Evolutionary conservation across 768 basidiomycete species (phyloP).

Genomic region (Exidia glandulosa): DNA sequence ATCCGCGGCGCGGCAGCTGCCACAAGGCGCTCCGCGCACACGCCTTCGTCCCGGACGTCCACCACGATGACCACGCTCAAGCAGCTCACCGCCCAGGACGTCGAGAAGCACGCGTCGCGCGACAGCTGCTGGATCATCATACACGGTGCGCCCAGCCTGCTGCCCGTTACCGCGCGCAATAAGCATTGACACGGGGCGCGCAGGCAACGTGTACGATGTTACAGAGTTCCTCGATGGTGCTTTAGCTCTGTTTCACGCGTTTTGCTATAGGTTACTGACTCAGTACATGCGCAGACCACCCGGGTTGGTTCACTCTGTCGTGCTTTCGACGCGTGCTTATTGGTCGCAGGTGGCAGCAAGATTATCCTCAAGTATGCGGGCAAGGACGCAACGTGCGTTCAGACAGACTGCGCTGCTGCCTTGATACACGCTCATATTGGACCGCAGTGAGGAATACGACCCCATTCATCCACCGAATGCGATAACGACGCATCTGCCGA

Average conservation of each 20-base stretch:
- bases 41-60: too few species aligned
- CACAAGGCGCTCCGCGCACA: too few species aligned
- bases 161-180: neutral
- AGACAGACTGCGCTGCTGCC: neutral
- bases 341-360: slow-evolving; percentile 45
- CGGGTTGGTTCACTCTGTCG: neutral
- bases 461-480: slow-evolving; percentile 83
- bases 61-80: neutral
- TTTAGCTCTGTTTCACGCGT: neutral
- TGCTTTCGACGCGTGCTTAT: neutral
- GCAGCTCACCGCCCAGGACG: slow-evolving; percentile 16
- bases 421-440: neutral
- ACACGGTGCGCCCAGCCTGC: slow-evolving; percentile 37
- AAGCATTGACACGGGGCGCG: slow-evolving; percentile 3
- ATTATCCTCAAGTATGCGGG: slow-evolving; percentile 86
- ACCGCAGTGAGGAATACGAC: slow-evolving; percentile 62
- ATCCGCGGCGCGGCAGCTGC: too few species aligned
- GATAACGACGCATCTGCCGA: slow-evolving; percentile 63
- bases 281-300: neutral
- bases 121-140: slow-evolving; percentile 79
- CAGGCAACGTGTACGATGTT: slow-evolving; percentile 68
- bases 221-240: slow-evolving; percentile 68
- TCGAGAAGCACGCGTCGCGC: slow-evolving; percentile 31
- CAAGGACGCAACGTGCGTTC: slow-evolving; percentile 71
- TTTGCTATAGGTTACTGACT: neutral